Base-by-base conservation (phyloP, 2,329 filamentous ascomycete species). In the Berkeleyomyces basicola region DNA sequence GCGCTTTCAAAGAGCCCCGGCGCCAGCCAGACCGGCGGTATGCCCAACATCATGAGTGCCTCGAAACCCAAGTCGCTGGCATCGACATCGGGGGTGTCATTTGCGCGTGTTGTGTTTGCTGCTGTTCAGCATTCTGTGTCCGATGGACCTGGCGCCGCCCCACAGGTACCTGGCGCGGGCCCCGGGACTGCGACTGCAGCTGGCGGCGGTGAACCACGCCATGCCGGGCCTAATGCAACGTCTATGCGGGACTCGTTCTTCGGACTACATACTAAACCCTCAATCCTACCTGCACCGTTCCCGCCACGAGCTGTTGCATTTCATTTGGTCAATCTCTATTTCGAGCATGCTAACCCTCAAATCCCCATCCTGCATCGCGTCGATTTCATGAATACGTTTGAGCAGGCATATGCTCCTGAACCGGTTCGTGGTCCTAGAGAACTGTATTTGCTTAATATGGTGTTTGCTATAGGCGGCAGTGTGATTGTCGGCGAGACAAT, bases 201-300 rank as follows among this genome's bases (percentile, higher is more conserved):
- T n/a, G 31, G n/a, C 7, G 37, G 23, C 23, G 43, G 10, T 10
- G 16, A 9, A 14, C 16, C 11, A 33, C 58, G 58, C 43, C 43
- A 59, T 37, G 11, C 75, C 33, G 77, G 79, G 43, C 78, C 43
- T 7, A 44, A 53, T 49, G 46, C 44, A 36, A 90, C 89, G 16
- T 90, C 88, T 10, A 93, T 96, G 86, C 82, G 91, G 64, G 92
- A 97, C 73, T 95, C 90, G 0, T 96, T 96, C 77, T 97, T 97
- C 70, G 92, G 92, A n/a, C 77, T 97, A 53, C 90, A 96, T 68
- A 95, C 89, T 2, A 91, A 87, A 68, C 90, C 91, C 1, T 90
- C 85, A 14, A 93, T 96, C 70, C 85, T 88, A 66, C 87, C 88
- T 53, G 91, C 91, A 0, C 79, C 84, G 0, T 96, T 97, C 68